Evolutionary conservation across 2,329 filamentous ascomycete species (phyloP), one percentile per base, ranked within the genome.

Genomic region (Escovopsis sp.): DNA sequence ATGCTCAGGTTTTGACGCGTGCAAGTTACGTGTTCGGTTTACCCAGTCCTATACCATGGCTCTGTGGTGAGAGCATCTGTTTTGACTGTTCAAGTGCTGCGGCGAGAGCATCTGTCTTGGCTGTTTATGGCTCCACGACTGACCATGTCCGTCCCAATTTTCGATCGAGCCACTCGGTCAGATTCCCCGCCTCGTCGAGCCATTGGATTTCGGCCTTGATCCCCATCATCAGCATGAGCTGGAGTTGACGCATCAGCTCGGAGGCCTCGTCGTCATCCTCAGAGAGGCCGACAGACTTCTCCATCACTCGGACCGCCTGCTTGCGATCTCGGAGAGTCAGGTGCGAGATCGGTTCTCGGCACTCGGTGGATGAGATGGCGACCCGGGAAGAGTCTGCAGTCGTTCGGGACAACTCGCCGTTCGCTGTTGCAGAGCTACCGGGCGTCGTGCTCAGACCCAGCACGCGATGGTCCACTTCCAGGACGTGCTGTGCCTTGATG

Each of bases 191-290:
- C 4, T 69, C 60, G 36, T 81, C 76, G 6, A 83, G 55, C 14
- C 75, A 68, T 47, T 90, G 80, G 34, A 88, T 82, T 49, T 90
- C 83, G 0, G 78, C 79, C 48, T 88, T 90, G 33, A 76, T 46
- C 35, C 79, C 79, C 34, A 87, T 58, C 58, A 81, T 68, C 15
- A 88, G 55, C 80, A 88, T 86, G 1, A 65, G 45, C 47, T 85
- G 81, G 13, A 88, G 45, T 45, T 86, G 77, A 3, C 55, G 54
- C 21, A 57, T 56, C 41, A 72, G 57, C 6, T 61, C 56, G 0
- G 44, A 35, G 3, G 60, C 57, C 2, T 60, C 52, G 0, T 43
- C 41, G 10, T 57, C 52, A 4, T 42, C 42, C 1, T 43, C 13
- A 0, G 45, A 43, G 7, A 51, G 49, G 1, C 46, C 45, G 6